Base-by-base conservation (phyloP, 2,329 filamentous ascomycete species). In the Aspergillus niger region DNA sequence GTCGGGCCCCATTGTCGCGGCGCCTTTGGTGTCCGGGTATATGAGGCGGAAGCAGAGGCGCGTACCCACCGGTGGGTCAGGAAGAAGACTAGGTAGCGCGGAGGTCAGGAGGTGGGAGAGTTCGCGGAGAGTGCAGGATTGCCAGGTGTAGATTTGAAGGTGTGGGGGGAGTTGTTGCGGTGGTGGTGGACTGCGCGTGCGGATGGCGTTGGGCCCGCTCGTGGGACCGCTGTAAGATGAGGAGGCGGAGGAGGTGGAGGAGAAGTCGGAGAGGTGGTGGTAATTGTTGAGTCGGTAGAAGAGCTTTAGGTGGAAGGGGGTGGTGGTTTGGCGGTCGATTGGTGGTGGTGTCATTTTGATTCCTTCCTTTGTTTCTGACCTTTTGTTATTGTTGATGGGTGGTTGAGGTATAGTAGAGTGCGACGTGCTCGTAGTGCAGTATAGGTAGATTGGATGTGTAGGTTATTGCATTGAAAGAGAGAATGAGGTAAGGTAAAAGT, bases 31-130 rank as follows among this genome's bases (percentile, higher is more conserved):
- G 75, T 97, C 92, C 1, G 91, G 90, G 73, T 90, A 97, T 57
- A 97, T 86, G 17, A 97, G 85, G 51, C 93, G 89, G 78, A 95
- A 98, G 62, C 87, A 88, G n/a, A 97, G 83, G 57, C 94, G 87
- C 8, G 92, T 94, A 62, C 94, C 93, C 43, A 92, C 84, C 6
- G 89, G 85, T 0, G 91, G 91, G 39, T 83, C 81, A 0, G 92
- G 91, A 2, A 97, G 84, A 20, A 92, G 79, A 2, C 81, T 78
- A 0, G 91, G 89, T 1, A 91, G 81, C 1, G 89, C 84, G 54
- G 86, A 85, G 28, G 87, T 86, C 59, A 98, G 84, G 57, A 94
- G 88, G 59, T 91, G 86, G 22, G 90, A 88, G 38, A 98, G 86
- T 76, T 97, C 92, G 66, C 85, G 82, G 24, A 98, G 84, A 2